Evolutionary conservation across 169 alveolate genomes (phyloP), one percentile per base, ranked within the genome.

Genomic region (Eimeria acervulina): DNA sequence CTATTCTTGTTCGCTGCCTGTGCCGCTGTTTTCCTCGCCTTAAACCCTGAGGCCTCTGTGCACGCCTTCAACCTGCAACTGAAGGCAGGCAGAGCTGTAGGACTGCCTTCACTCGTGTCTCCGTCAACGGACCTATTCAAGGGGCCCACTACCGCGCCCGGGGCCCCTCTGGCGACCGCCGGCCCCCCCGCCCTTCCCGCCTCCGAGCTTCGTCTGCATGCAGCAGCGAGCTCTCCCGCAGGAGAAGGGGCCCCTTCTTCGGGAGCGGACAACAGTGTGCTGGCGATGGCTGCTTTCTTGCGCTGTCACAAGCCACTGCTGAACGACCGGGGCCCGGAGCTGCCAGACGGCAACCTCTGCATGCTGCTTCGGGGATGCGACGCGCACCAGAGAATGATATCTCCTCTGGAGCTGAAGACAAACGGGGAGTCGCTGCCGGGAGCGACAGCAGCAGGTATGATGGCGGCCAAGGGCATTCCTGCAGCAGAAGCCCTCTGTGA

Each of bases 301-400:
- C 90, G 95, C 36, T 92, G 95, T 63, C 95, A 92, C 74, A 78
- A 74, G 92, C 89, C 95, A 1, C 90, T 92, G 70, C 95, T 92
- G 59, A 74, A 81, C 17, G 95, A 92, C 52, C 55, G 91, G 59
- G 72, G 84, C 28, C 92, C 92, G 4, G 95, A 81, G 33, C 31
- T 92, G n/a, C 88, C 81, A 55, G 89, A 92, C 72, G 91, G 95
- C 8, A 92, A 78, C 52, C 92, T 92, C 47, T 74, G 88, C 83
- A 52, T 92, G 74, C 95, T 92, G 44, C 81, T 55, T 44, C 66
- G 95, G 76, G 95, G 91, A 26, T 81, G 91, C n/a, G 95, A 92
- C 85, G 95, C 95, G 4, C 95, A 92, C 33, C 91, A 92, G 44
- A 63, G 95, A 15, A 59, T 92, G 91, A 38, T 92, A 40, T 76